Evolutionary conservation across 345 rosid genomes (phyloP), one percentile per base, ranked within the genome.

Genomic region (Gynandropsis gynandra): DNA sequence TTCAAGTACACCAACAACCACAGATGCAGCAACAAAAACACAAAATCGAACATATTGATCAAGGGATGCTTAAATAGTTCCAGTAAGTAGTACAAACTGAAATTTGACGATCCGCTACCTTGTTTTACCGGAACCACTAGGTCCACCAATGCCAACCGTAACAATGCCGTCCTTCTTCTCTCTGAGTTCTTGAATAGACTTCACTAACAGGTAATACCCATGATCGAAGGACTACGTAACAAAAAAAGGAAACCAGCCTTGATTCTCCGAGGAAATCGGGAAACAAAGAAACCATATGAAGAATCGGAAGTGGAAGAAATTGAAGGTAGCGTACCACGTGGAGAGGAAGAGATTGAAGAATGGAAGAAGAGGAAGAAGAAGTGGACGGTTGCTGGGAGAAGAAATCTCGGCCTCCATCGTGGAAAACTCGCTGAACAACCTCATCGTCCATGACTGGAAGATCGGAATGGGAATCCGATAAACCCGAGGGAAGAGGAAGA

Each of bases 41-140:
- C 19, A 56, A 66, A 24, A 53, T 51, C 42, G 43, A 42, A 42
- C 34, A 43, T 19, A 21, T 3, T 48, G 18, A 56, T 35, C 13
- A 40, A 34, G 27, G 39, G 39, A 56, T 20, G 31, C 16, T 15
- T 14, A 34, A 54, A 34, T 33, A 35, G 16, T 10, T 14, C 14
- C 29, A 24, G 29, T 24, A 24, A 24, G 29, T 5, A 24, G 5
- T 16, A 51, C n/a, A 19, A 47, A 32, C 31, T 5, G 5, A 34
- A 4, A 33, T 21, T 7, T 20, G 9, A 47, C 51, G 47, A 60
- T 43, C 38, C 35, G 18, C 9, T 42, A 84, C 99, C 97, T 93
- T 1, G 99, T 69, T 74, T 93, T 93, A 46, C 99, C 99, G 0
- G 97, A 93, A 62, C 99, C 99, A 61, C 95, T 81, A 17, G 99